A percentile compares a stretch with the other conserved stretches of the same genome.
Conservation (phyloP, 192 early-diverging fungal species). For the Rhizoclosmatium sp. region DNA sequence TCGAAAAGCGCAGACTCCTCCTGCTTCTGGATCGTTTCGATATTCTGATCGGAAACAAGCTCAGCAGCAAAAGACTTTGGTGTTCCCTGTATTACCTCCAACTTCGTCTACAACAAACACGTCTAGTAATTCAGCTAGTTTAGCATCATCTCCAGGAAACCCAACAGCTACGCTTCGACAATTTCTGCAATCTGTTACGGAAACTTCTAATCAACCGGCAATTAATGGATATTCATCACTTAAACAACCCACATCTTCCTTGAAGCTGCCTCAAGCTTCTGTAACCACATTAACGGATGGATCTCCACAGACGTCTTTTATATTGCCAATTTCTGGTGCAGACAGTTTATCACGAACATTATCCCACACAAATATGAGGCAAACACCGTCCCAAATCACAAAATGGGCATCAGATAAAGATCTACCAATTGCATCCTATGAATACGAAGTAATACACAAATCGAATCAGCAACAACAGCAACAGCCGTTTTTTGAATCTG, state of each 20-base stretch:
- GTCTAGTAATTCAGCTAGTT: too few relatives aligned
- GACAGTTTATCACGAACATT: neutral
- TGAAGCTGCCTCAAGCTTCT: slow-evolving; percentile 5
- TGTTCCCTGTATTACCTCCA: neutral
- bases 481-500: neutral
- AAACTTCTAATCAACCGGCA: too few relatives aligned
- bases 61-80: slow-evolving; percentile 1
- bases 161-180: too few relatives aligned
- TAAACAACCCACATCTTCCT: neutral
- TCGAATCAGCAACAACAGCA: neutral
- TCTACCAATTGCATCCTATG: slow-evolving; percentile 3
- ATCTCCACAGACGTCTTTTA: neutral
- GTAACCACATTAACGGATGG: neutral
- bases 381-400: neutral
- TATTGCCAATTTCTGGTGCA: neutral
- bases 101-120: neutral
- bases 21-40: neutral
- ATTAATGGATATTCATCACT: neutral
- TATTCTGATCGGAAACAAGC: slow-evolving; percentile 1
- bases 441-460: neutral
- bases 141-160: too few relatives aligned
- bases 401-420: slow-evolving; percentile 21
- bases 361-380: neutral
- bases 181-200: too few relatives aligned
- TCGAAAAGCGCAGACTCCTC: neutral